Evolutionary conservation across 106 monocot genomes (phyloP).

Genomic region (Triglochin maritima): DNA sequence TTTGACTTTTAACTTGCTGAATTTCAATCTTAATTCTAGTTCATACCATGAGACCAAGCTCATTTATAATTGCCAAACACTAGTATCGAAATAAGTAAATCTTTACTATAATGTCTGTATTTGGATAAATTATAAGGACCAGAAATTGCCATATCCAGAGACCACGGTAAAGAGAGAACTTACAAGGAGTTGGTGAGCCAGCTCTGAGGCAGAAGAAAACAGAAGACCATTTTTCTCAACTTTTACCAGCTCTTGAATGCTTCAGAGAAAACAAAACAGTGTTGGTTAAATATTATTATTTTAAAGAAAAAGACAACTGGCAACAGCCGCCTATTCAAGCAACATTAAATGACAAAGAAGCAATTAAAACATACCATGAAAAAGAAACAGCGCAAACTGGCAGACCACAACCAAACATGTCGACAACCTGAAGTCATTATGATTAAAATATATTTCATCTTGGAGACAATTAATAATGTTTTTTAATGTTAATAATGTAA

Average conservation of each 20-base stretch:
- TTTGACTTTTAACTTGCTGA: too few relatives aligned
- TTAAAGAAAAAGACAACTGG: not conserved
- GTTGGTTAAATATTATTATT: not conserved
- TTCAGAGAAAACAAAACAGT: conserved; percentile 17
- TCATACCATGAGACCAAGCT: too few relatives aligned
- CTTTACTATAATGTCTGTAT: too few relatives aligned
- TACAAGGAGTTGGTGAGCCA: conserved; percentile 88
- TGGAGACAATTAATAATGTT: not conserved
- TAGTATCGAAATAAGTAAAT: too few relatives aligned
- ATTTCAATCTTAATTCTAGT: too few relatives aligned
- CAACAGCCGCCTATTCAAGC: not conserved
- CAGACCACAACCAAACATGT: conserved; percentile 96
- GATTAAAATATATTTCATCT: not conserved
- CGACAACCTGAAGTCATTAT: conserved; percentile 55
- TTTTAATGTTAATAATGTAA: not conserved
- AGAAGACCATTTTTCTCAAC: conserved; percentile 78
- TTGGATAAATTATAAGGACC: not conserved
- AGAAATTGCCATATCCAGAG: not conserved
- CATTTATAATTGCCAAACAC: too few relatives aligned
- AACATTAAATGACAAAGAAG: not conserved
- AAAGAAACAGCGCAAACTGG: conserved; percentile 88
- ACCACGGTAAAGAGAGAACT: not conserved
- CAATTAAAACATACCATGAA: conserved; percentile 47
- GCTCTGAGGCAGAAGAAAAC: conserved; percentile 80
- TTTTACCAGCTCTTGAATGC: conserved; percentile 86